phyloP scores from a whole-genome alignment of 176 grass and related monocot species.

The Oryza meridionalis region DNA sequence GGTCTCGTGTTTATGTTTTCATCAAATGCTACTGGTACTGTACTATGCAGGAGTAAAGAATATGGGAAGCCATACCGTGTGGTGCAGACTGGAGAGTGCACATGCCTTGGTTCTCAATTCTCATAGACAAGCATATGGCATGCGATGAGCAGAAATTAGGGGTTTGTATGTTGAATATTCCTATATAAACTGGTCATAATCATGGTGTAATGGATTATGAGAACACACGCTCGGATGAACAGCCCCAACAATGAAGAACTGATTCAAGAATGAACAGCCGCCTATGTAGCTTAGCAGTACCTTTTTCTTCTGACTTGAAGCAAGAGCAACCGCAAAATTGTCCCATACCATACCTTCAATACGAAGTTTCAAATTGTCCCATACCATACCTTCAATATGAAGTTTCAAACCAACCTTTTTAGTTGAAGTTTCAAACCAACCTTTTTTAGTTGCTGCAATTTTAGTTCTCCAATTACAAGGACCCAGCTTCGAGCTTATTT shows the following conservation, averaged over 20 bases:
- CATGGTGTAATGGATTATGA: no score
- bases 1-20: background rate
- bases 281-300: background rate
- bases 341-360: background rate
- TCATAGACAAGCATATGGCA: background rate
- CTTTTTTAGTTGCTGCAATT: background rate
- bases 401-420: background rate
- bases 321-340: background rate
- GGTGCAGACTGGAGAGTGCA: background rate
- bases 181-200: background rate
- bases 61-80: background rate
- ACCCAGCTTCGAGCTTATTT: background rate
- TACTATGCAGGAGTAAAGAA: background rate
- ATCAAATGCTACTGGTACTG: background rate
- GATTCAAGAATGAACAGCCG: background rate
- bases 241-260: background rate
- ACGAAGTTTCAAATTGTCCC: background rate
- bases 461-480: background rate
- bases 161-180: background rate
- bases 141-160: background rate
- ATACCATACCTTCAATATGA: slow-evolving; percentile 4
- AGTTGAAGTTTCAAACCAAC: background rate
- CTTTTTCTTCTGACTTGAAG: slow-evolving; percentile 31
- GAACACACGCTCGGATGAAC: no score
- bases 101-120: background rate